A percentile compares a stretch with the other conserved stretches of the same genome.
phyloP scores from a whole-genome alignment of 495 filamentous ascomycete species.

The Aspergillus ellipticus region DNA sequence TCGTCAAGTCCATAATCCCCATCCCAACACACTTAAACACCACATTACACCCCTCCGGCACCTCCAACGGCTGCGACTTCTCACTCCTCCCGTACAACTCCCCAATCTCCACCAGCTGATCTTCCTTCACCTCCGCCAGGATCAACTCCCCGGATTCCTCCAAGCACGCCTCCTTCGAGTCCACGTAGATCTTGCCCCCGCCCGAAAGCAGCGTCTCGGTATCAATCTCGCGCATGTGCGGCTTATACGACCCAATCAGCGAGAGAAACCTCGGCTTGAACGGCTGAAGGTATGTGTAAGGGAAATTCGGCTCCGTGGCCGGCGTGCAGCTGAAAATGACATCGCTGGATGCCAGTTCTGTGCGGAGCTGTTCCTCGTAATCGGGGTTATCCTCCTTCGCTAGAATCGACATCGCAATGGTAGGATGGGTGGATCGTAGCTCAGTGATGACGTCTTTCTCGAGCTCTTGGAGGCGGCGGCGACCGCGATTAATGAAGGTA shows the following conservation, averaged over 20 bases:
- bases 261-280: conserved; percentile 69
- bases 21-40: conserved; percentile 46
- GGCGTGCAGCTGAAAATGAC: conserved; percentile 81
- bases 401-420: conserved; percentile 20
- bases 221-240: conserved; percentile 83
- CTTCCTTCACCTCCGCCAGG: conserved; percentile 59
- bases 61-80: conserved; percentile 14
- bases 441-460: conserved; percentile 24
- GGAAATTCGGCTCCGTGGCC: conserved; percentile 57
- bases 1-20: conserved; percentile 46
- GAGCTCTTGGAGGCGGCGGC: conserved; percentile 40
- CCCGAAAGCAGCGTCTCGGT: conserved; percentile 68
- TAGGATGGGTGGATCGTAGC: conserved; percentile 24
- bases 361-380: conserved; percentile 25
- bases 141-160: conserved; percentile 89
- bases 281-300: conserved; percentile 45
- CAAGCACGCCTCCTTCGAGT: conserved; percentile 73
- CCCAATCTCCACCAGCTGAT: conserved; percentile 78
- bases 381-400: conserved; percentile 28
- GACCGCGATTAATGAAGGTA: conserved; percentile 71
- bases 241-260: conserved; percentile 79
- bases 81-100: conserved; percentile 63
- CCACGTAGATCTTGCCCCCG: conserved; percentile 75
- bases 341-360: conserved; percentile 45
- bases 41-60: conserved; percentile 61